A percentile compares a stretch with the other conserved stretches of the same genome.
Conservation (phyloP, 2,329 filamentous ascomycete genomes). For the Sporothrix sp. region DNA sequence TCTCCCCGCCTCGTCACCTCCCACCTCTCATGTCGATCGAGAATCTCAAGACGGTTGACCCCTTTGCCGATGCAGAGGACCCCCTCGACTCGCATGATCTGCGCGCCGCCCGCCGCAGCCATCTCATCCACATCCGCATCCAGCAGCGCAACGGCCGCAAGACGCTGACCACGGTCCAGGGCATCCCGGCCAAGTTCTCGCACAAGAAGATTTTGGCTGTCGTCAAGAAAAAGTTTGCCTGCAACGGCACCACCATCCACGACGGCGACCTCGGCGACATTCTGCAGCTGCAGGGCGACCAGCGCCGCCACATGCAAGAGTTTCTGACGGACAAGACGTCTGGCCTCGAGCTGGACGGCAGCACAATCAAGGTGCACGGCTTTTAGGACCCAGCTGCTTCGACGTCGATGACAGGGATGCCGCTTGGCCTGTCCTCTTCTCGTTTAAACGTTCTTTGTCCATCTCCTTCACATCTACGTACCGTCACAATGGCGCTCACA, state of each 20-base stretch:
- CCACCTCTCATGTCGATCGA: constrained; percentile 69
- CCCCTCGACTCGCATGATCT: constrained; percentile 47
- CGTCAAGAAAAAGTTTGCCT: constrained; percentile 95
- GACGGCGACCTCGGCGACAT: constrained; percentile 88
- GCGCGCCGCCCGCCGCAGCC: constrained; percentile 74
- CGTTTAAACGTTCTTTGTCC: neutral
- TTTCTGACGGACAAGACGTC: constrained; percentile 95
- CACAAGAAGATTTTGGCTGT: constrained; percentile 99
- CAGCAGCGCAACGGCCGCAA: constrained; percentile 99
- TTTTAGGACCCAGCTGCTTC: too few species aligned
- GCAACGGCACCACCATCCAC: constrained; percentile 95
- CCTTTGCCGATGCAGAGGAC: constrained; percentile 99
- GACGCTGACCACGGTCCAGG: constrained; percentile 98
- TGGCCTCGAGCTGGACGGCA: constrained; percentile 82
- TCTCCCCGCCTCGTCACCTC: neutral
- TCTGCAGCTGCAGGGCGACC: constrained; percentile 93
- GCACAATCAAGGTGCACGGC: constrained; percentile 88
- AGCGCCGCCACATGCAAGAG: constrained; percentile 96
- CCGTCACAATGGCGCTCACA: neutral
- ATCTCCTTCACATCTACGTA: neutral
- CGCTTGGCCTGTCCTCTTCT: neutral
- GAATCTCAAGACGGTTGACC: constrained; percentile 97
- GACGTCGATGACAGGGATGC: too few species aligned
- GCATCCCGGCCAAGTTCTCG: constrained; percentile 95
- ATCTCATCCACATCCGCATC: constrained; percentile 99